phyloP scores from a whole-genome alignment of 1,284 basidiomycete species.

The Malassezia restricta region DNA sequence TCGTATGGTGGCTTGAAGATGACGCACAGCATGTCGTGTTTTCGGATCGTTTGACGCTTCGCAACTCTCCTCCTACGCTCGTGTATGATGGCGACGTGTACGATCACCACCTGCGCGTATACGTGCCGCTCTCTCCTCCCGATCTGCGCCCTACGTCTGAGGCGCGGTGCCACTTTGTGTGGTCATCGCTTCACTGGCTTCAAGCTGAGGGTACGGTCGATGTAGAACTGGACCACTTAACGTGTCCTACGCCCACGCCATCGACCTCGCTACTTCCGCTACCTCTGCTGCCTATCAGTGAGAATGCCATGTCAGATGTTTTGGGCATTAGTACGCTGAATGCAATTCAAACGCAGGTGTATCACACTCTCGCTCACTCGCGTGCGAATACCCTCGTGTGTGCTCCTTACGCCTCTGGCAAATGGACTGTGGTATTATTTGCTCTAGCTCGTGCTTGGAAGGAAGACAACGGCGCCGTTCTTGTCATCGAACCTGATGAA shows the following conservation, averaged over 20 bases:
- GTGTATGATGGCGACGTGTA: slow-evolving; percentile 51
- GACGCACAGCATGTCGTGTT: slow-evolving; percentile 65
- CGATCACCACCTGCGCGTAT: slow-evolving; percentile 55
- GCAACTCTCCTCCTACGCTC: neutral
- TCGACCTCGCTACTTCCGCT: slow-evolving; percentile 65
- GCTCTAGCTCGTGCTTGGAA: slow-evolving; percentile 55
- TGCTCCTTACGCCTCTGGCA: slow-evolving; percentile 69
- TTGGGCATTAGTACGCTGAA: slow-evolving; percentile 55
- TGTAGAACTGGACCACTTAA: slow-evolving; percentile 59
- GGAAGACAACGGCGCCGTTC: slow-evolving; percentile 24
- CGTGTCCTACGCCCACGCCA: slow-evolving; percentile 61
- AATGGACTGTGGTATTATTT: slow-evolving; percentile 62
- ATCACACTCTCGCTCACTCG: slow-evolving; percentile 70
- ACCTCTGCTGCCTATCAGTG: slow-evolving; percentile 60
- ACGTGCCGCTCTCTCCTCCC: slow-evolving; percentile 50
- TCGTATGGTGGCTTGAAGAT: slow-evolving; percentile 94
- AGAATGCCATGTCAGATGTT: slow-evolving; percentile 46
- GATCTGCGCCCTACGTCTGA: slow-evolving; percentile 43
- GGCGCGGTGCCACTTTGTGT: slow-evolving; percentile 51
- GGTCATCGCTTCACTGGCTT: slow-evolving; percentile 85
- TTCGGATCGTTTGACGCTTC: slow-evolving; percentile 54
- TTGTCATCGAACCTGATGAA: slow-evolving; percentile 8
- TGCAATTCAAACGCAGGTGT: slow-evolving; percentile 75
- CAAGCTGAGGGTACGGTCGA: slow-evolving; percentile 67
- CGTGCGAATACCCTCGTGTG: slow-evolving; percentile 64